Evolutionary conservation across 108 stramenopile genomes (phyloP).

Genomic region (Nitzschia sp.): DNA sequence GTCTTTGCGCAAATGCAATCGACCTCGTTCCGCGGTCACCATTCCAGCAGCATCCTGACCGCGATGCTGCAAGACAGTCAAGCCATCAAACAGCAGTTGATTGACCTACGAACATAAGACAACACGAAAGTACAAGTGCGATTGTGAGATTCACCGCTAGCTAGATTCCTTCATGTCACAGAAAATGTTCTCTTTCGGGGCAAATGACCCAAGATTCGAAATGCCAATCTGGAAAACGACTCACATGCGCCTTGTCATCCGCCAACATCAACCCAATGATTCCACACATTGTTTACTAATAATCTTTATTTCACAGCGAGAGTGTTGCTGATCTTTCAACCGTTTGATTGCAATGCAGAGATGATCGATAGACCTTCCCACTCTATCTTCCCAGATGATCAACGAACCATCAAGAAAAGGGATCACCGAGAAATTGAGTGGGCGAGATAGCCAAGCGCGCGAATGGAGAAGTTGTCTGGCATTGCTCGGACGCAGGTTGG

Average conservation of each 20-base stretch:
- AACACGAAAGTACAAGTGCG: slow-evolving; percentile 1
- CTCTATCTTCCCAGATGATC: no score
- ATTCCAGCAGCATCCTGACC: slow-evolving; percentile 99
- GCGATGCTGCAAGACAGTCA: slow-evolving; percentile 98
- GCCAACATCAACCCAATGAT: slow-evolving; percentile 89
- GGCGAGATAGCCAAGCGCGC: no score
- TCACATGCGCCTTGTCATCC: slow-evolving; percentile 68
- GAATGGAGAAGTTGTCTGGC: no score
- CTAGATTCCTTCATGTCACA: no score
- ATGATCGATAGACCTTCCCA: no score
- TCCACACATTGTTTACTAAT: slow-evolving; percentile 90
- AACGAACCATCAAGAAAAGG: no score
- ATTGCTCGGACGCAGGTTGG: no score
- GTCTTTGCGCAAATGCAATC: slow-evolving; percentile 94
- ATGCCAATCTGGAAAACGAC: no score
- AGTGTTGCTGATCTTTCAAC: not conserved
- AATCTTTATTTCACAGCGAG: no score
- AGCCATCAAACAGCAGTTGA: slow-evolving; percentile 95
- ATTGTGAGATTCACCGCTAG: no score
- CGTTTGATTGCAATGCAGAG: not conserved
- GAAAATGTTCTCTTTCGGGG: not conserved
- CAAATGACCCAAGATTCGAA: not conserved
- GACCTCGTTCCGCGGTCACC: slow-evolving; percentile 81
- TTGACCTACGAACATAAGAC: slow-evolving; percentile 68
- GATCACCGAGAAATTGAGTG: no score